A percentile compares a stretch with the other conserved stretches of the same genome.
phyloP scores from a whole-genome alignment of 2,329 filamentous ascomycete genomes.

The Fonsecaea pedrosoi region DNA sequence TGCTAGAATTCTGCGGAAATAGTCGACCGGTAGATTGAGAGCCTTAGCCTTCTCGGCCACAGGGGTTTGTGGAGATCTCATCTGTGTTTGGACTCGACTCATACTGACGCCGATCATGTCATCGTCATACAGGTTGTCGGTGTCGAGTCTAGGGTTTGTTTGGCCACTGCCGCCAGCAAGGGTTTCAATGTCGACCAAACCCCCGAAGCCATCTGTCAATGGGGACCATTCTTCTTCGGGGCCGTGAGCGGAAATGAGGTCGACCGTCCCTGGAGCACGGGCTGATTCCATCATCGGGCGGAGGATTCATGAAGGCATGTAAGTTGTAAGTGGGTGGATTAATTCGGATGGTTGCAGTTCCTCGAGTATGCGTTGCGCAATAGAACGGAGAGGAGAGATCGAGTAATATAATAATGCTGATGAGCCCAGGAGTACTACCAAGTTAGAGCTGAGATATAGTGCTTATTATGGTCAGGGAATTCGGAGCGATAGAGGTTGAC shows the following conservation, averaged over 20 bases:
- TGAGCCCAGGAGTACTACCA: background rate
- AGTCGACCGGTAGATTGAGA: slow-evolving; percentile 49
- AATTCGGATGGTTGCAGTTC: background rate
- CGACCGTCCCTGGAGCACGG: slow-evolving; percentile 27
- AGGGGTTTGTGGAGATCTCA: slow-evolving; percentile 64
- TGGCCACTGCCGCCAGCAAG: slow-evolving; percentile 9
- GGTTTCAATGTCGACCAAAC: slow-evolving; percentile 12
- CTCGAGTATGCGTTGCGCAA: background rate
- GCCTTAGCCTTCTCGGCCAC: slow-evolving; percentile 65
- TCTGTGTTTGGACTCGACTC: slow-evolving; percentile 61
- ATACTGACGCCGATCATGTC: slow-evolving; percentile 66
- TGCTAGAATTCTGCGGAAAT: slow-evolving; percentile 21
- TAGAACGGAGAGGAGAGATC: background rate
- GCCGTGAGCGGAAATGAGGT: slow-evolving; percentile 27
- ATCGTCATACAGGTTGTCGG: slow-evolving; percentile 34
- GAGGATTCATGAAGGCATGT: slow-evolving; percentile 27
- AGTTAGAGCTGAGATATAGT: slow-evolving; percentile 16
- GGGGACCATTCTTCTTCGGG: slow-evolving; percentile 16
- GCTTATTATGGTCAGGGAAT: slow-evolving; percentile 16
- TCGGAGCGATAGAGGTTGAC: slow-evolving; percentile 12
- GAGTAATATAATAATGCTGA: slow-evolving; percentile 18
- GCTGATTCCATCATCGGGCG: slow-evolving; percentile 26
- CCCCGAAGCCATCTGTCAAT: slow-evolving; percentile 15
- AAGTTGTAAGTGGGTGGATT: slow-evolving; percentile 1
- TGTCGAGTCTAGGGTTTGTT: slow-evolving; percentile 14